Conservation (phyloP, 495 filamentous ascomycete species). For the Neurospora discreta region DNA sequence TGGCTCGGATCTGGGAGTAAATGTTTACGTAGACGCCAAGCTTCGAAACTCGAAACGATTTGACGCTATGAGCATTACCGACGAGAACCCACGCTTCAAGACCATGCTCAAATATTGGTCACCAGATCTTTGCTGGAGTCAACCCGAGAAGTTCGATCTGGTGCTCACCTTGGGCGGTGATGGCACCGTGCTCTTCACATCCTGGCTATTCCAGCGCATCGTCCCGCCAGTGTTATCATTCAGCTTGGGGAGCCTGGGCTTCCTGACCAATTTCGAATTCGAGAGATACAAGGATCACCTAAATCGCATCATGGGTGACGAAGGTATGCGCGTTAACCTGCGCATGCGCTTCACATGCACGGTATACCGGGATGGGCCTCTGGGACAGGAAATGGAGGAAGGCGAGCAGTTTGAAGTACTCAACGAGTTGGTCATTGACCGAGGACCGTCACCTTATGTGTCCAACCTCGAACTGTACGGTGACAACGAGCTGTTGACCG, state of each 20-base stretch:
- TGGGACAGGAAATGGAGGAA: conserved; percentile 47
- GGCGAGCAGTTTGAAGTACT: conserved; percentile 89
- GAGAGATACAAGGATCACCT: conserved; percentile 69
- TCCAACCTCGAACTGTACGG: conserved; percentile 93
- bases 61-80: conserved; percentile 58
- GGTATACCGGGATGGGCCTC: conserved; percentile 56
- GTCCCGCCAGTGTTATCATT: conserved; percentile 87
- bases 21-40: conserved; percentile 91
- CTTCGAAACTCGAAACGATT: conserved; percentile 80
- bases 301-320: conserved; percentile 75
- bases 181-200: conserved; percentile 84
- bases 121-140: conserved; percentile 81
- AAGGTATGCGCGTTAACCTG: conserved; percentile 88
- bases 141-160: conserved; percentile 83
- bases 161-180: conserved; percentile 88
- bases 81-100: conserved; percentile 57
- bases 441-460: conserved; percentile 91
- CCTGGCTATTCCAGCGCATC: conserved; percentile 87
- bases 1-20: conserved; percentile 65
- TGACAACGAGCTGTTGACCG: conserved; percentile 83
- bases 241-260: conserved; percentile 78
- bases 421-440: conserved; percentile 95
- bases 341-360: conserved; percentile 98
- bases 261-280: conserved; percentile 90
- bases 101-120: conserved; percentile 88